A percentile compares a stretch with the other conserved stretches of the same genome.
phyloP scores from a whole-genome alignment of 345 rosid genomes.

The Salix exigua region DNA sequence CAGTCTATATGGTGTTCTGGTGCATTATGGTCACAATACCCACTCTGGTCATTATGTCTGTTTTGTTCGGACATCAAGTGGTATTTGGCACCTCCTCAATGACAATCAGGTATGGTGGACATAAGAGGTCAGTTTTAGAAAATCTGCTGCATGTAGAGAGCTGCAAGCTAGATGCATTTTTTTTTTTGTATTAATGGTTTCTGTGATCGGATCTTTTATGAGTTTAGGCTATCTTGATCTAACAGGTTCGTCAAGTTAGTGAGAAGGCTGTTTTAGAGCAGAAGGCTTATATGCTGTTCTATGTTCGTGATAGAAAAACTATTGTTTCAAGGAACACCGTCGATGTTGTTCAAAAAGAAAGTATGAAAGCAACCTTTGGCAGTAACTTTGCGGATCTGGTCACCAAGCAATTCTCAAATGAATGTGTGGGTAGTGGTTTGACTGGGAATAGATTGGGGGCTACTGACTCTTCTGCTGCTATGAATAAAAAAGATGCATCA shows the following conservation, averaged over 20 bases:
- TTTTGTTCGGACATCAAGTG: constrained; percentile 87
- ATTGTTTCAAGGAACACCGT: constrained; percentile 38
- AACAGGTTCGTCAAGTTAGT: constrained; percentile 76
- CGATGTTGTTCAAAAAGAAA: constrained; percentile 43
- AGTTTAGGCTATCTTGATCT: constrained; percentile 13
- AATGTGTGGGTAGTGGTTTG: constrained; percentile 29
- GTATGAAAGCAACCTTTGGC: constrained; percentile 30
- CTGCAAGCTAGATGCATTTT: background rate
- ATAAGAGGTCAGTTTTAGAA: background rate
- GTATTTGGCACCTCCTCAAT: constrained; percentile 90
- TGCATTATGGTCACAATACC: constrained; percentile 81
- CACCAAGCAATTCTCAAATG: constrained; percentile 35
- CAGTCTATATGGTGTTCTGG: constrained; percentile 87
- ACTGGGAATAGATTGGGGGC: constrained; percentile 18
- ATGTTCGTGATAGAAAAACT: constrained; percentile 80
- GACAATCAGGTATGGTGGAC: constrained; percentile 64
- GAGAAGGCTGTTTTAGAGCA: constrained; percentile 76
- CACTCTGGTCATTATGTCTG: constrained; percentile 91
- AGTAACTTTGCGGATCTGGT: constrained; percentile 29
- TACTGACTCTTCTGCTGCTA: constrained; percentile 23
- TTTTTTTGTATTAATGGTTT: background rate
- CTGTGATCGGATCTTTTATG: background rate
- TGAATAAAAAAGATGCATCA: constrained; percentile 23
- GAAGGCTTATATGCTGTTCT: constrained; percentile 97
- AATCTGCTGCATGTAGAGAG: background rate